These are phyloP conservation scores for Fusarium mundagurra DNA, from an alignment of 2,329 filamentous ascomycete genomes.

Conservation along the genomic window DNA sequence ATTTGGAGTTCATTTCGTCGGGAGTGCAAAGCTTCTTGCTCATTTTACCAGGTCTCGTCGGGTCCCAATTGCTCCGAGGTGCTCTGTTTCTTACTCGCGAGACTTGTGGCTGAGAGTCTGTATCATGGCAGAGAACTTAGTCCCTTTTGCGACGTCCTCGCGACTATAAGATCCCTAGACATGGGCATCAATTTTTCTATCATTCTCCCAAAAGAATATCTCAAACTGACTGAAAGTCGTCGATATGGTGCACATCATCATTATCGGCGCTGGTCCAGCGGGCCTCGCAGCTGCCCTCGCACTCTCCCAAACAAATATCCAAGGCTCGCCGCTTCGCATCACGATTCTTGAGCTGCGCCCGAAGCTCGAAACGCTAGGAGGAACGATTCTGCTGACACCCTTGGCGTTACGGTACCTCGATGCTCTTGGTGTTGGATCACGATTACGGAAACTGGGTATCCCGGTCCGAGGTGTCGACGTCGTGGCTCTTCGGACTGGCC, in stretches of 20 bases:
- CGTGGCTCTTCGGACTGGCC: not conserved
- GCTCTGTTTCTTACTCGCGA: accelerated
- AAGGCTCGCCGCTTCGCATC: accelerated
- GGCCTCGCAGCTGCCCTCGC: not conserved
- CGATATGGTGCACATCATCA: not conserved
- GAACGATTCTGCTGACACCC: not conserved
- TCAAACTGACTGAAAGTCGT: accelerated
- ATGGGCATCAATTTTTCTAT: accelerated
- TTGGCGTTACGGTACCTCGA: not conserved
- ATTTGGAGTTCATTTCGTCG: accelerated
- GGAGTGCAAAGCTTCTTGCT: accelerated
- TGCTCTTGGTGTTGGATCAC: not conserved
- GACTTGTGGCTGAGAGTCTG: not conserved
- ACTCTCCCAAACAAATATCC: not conserved
- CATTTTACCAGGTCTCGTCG: accelerated
- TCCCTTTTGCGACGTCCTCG: too few relatives aligned
- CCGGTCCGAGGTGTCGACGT: not conserved
- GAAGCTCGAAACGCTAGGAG: not conserved
- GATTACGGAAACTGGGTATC: not conserved
- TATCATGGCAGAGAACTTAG: too few relatives aligned
- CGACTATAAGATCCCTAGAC: not conserved
- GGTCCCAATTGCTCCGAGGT: accelerated
- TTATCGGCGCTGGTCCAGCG: accelerated
- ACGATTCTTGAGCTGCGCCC: not conserved
- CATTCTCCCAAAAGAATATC: not conserved